A percentile compares a stretch with the other conserved stretches of the same genome.
Evolutionary conservation across 75 land plant genomes (phyloP).

Genomic region (Pinus tabuliformis): DNA sequence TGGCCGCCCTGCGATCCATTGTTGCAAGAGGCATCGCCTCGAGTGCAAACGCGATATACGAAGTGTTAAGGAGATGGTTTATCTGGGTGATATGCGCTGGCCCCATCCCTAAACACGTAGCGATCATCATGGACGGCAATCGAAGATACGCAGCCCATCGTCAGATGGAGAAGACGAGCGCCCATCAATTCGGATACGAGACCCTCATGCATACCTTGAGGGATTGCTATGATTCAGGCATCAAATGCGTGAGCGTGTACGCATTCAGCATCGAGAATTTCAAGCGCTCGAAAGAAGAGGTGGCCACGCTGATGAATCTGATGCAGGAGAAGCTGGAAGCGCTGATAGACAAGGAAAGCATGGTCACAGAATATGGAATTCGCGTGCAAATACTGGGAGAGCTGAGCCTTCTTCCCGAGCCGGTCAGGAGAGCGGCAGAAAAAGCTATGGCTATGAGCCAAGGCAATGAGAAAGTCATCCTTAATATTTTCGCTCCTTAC

Average conservation of each 20-base stretch:
- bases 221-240: conserved; percentile 33
- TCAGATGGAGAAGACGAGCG: conserved; percentile 11
- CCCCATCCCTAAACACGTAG: conserved; percentile 43
- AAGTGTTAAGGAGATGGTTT: no score
- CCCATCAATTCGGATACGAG: conserved; percentile 30
- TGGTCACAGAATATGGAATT: conserved; percentile 16
- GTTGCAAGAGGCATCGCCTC: no score
- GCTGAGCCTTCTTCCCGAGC: conserved; percentile 23
- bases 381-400: conserved; percentile 32
- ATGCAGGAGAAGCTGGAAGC: conserved; percentile 38
- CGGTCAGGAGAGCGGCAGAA: conserved; percentile 25
- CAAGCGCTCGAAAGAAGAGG: conserved; percentile 32
- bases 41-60: no score
- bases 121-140: conserved; percentile 60
- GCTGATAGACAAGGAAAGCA: conserved; percentile 19
- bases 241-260: conserved; percentile 39
- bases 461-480: conserved; percentile 20
- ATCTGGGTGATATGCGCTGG: conserved; percentile 11
- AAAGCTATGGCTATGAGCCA: conserved; percentile 2
- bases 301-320: conserved; percentile 33
- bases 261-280: conserved; percentile 62
- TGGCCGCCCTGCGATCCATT: no score
- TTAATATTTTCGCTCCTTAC: conserved; percentile 45
- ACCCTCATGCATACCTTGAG: conserved; percentile 20
- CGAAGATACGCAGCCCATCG: conserved; percentile 27